These are phyloP conservation scores for Trichoderma atroviride DNA, from an alignment of 2,329 filamentous ascomycete genomes.

Conservation along the genomic window DNA sequence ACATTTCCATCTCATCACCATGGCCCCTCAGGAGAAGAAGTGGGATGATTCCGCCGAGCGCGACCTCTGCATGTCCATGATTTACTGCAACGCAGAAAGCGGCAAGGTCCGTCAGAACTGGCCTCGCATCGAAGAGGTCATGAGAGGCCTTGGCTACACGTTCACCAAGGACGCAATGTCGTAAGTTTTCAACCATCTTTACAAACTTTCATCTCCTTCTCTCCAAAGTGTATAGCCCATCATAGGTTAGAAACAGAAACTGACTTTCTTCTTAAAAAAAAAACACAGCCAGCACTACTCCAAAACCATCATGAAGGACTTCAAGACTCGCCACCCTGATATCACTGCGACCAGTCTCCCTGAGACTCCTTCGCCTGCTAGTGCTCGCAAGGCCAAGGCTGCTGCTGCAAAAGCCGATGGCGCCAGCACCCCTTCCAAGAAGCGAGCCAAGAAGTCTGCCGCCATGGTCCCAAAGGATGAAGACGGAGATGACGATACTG, in stretches of 20 bases:
- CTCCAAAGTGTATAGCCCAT: no score
- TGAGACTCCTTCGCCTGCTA: constrained; percentile 7
- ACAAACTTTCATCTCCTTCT: fast-evolving
- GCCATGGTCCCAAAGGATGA: constrained; percentile 3
- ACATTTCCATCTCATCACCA: constrained; percentile 14
- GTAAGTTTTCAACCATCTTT: no score
- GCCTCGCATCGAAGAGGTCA: constrained; percentile 37
- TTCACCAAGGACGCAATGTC: constrained; percentile 46
- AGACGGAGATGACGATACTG: constrained; percentile 30
- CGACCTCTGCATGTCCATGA: constrained; percentile 44
- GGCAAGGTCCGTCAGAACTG: constrained; percentile 40
- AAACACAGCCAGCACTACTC: constrained; percentile 43
- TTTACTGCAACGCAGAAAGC: constrained; percentile 35
- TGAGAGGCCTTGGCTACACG: constrained; percentile 39
- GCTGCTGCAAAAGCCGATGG: constrained; percentile 17
- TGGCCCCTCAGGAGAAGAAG: constrained; percentile 41
- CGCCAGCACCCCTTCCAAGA: constrained; percentile 29
- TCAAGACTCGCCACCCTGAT: constrained; percentile 36
- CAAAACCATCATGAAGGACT: constrained; percentile 44
- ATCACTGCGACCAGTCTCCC: not conserved
- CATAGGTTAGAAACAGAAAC: no score
- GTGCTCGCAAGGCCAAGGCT: constrained; percentile 11
- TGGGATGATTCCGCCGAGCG: constrained; percentile 43
- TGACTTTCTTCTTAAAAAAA: not conserved
- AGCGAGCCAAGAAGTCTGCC: constrained; percentile 25